Base-by-base conservation (phyloP, 2,329 filamentous ascomycete genomes). In the Diaporthe citriasiana region DNA sequence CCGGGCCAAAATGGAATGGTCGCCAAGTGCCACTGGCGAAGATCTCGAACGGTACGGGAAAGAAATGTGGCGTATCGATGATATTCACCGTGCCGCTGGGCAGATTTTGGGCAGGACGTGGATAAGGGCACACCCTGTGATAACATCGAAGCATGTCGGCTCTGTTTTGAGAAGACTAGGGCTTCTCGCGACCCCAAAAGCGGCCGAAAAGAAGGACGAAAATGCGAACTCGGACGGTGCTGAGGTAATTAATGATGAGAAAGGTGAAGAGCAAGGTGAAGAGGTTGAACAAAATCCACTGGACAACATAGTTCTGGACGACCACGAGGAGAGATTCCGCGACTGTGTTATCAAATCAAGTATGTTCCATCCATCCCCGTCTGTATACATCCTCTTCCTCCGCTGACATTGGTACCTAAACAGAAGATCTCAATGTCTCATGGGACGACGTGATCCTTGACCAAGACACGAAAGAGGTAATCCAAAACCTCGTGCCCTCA, bases 361-460 rank as follows among this genome's bases (percentile, higher is more conserved):
- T 66, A 51, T 2, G 60, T 38, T 13, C 8, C 9, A 9, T 6
- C 42, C 27, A 30, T 0, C 19, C 12, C 12, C 25, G 4, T n/a
- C 42, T 35, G 5, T 13, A 17, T 10, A 5, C 12, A 9, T 17
- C 17, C 1, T 47, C 8, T 8, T 27, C 35, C 40, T 4, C 22
- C 10, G 9, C 60, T 66, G 8, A 66, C 45, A 42, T 15, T 13
- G 3, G 2, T 3, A 15, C 22, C 10, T 12, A 4, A 2, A 38
- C 30, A 66, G 60, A 40, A 3, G 63, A 66, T n/a, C 63, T 66
- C 12, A 66, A 51, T 1, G 15, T 38, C 4, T 38, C 63, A 38
- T 66, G 63, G 63, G 63, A 66, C 30, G 63, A 66, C 5, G 27
- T 66, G 1, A 66, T 66, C 30, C n/a, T 66, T 7, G 45, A 66